A percentile compares a stretch with the other conserved stretches of the same genome.
phyloP scores from a whole-genome alignment of 805 yeast species.

The Maudiozyma barnettii region DNA sequence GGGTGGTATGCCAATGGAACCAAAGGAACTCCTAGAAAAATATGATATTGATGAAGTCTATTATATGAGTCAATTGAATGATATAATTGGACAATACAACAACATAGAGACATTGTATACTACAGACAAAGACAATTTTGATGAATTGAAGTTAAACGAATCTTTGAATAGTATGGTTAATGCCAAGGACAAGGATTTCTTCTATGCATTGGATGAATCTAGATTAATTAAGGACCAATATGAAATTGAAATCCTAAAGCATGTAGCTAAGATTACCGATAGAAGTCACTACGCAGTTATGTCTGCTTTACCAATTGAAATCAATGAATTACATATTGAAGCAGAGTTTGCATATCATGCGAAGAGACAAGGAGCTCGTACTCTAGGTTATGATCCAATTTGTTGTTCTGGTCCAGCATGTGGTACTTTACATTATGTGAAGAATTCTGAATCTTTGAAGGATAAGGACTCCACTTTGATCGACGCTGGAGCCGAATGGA shows the following conservation, averaged over 20 bases:
- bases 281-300: slow-evolving; percentile 84
- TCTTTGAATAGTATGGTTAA: slow-evolving; percentile 19
- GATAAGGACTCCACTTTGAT: slow-evolving; percentile 62
- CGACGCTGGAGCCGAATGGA: slow-evolving; percentile 98
- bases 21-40: slow-evolving; percentile 51
- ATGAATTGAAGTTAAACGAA: slow-evolving; percentile 9
- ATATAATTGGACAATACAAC: slow-evolving; percentile 25
- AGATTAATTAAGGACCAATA: slow-evolving; percentile 75
- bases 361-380: slow-evolving; percentile 84
- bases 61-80: slow-evolving; percentile 44
- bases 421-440: slow-evolving; percentile 82
- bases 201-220: slow-evolving; percentile 77
- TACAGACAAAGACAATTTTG: slow-evolving; percentile 45
- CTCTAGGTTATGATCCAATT: slow-evolving; percentile 86
- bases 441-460: slow-evolving; percentile 57
- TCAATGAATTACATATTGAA: slow-evolving; percentile 83
- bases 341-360: slow-evolving; percentile 95
- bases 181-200: slow-evolving; percentile 40
- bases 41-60: slow-evolving; percentile 80
- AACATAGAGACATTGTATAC: slow-evolving; percentile 32
- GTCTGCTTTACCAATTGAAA: slow-evolving; percentile 84
- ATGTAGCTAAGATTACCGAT: slow-evolving; percentile 79
- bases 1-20: slow-evolving; percentile 78
- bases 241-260: slow-evolving; percentile 66
- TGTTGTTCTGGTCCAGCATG: slow-evolving; percentile 91